Base-by-base conservation (phyloP, 495 filamentous ascomycete genomes). In the Trichocladium antarcticum region DNA sequence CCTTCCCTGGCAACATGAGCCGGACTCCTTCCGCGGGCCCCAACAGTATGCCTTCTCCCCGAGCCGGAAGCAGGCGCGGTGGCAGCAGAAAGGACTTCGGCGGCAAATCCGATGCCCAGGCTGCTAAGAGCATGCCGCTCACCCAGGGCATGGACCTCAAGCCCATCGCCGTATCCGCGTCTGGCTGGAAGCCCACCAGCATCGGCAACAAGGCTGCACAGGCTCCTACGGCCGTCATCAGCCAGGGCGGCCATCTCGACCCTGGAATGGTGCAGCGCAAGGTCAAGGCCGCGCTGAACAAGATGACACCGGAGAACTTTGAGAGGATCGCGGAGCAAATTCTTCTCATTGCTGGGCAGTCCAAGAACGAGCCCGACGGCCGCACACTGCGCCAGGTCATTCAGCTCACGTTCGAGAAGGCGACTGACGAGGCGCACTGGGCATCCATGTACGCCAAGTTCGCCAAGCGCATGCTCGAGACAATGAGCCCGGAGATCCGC, bases 291-390 rank as follows among this genome's bases (percentile, higher is more conserved):
- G 85, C 84, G 40, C 72, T 99, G 57, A 97, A 99, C 78, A 97
- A 97, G 83, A 97, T 99, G 93, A 96, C 92, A 0, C 92, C 92
- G 1, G 92, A 97, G 70, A 97, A 96, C 58, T 99, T 99, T 63
- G 89, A 96, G 57, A 87, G 83, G 73, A 95, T 99, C 50, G 74
- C 92, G 16, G 82, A 85, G 42, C 89, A 97, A 66, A 95, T 99
- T 45, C 76, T 97, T 21, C 78, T 82, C 32, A 97, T 99, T 58
- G 87, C 90, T 29, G 82, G 78, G 9, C 92, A 99, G 61, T 97
- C 92, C 28, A 95, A 93, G 75, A 83, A 90, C 59, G 92, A 99
- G 73, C 76, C 77, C 6, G 93, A 99, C 62, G 92, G 92, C 32
- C 83, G 92, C 15, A 97, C 93, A 2, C 75, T 99, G 43, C 84